phyloP scores from a whole-genome alignment of 768 basidiomycete genomes.

The Kwoniella shandongensis region DNA sequence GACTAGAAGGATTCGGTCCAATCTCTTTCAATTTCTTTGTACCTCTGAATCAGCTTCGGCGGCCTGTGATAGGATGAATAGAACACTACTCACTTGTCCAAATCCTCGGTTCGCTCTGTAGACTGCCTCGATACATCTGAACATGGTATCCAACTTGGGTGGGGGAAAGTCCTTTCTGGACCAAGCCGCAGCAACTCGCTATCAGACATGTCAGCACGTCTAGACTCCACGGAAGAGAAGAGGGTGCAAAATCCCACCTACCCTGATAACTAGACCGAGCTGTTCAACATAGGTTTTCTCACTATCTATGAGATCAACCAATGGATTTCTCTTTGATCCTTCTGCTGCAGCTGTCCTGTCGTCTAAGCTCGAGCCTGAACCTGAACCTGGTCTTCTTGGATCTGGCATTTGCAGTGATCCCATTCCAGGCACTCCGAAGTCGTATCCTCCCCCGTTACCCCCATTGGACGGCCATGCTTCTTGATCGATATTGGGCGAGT shows the following conservation, averaged over 20 bases:
- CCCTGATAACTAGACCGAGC: slow-evolving; percentile 84
- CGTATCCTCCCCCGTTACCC: no score
- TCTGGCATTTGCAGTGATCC: slow-evolving; percentile 25
- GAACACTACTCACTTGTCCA: slow-evolving; percentile 61
- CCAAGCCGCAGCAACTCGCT: slow-evolving; percentile 99
- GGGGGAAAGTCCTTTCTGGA: slow-evolving; percentile 92
- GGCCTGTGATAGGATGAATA: neutral
- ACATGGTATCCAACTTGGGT: slow-evolving; percentile 86
- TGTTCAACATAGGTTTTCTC: slow-evolving; percentile 90
- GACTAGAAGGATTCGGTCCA: slow-evolving; percentile 84
- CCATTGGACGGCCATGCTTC: slow-evolving; percentile 14
- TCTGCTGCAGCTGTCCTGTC: slow-evolving; percentile 13
- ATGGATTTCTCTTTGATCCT: slow-evolving; percentile 62
- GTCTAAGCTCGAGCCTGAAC: slow-evolving; percentile 11
- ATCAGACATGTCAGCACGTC: neutral
- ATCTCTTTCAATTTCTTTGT: slow-evolving; percentile 88
- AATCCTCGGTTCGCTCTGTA: slow-evolving; percentile 87
- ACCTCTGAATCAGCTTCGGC: slow-evolving; percentile 18
- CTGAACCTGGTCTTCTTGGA: neutral
- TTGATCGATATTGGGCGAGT: slow-evolving; percentile 16
- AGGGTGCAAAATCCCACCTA: slow-evolving; percentile 56
- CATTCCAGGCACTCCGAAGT: neutral
- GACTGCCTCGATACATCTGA: slow-evolving; percentile 84
- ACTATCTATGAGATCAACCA: slow-evolving; percentile 88
- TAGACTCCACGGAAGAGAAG: neutral